A percentile compares a stretch with the other conserved stretches of the same genome.
phyloP scores from a whole-genome alignment of 257 asterid species.

The Dorcoceras hygrometricum region DNA sequence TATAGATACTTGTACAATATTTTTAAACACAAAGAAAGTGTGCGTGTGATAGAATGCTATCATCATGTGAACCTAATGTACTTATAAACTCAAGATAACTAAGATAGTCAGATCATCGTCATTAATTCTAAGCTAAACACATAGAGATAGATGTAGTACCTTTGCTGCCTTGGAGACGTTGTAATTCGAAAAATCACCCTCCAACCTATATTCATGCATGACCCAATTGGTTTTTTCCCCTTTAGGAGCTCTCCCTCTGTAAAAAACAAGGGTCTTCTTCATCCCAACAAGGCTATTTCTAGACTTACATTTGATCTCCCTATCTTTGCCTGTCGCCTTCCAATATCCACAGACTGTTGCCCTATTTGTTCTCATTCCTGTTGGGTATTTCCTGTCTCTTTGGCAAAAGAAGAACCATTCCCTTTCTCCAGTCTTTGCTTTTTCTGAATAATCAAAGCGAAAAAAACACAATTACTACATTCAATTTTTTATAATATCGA shows the following conservation, averaged over 20 bases:
- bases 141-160: constrained; percentile 30
- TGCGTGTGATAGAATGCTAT: no score
- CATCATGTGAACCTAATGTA: neutral
- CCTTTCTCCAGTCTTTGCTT: constrained; percentile 72
- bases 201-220: constrained; percentile 78
- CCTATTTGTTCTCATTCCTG: constrained; percentile 83
- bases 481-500: neutral
- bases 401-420: constrained; percentile 79
- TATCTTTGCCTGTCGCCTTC: constrained; percentile 93
- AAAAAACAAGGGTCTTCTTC: constrained; percentile 91
- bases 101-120: no score
- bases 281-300: constrained; percentile 65
- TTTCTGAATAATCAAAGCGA: constrained; percentile 38
- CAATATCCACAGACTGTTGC: constrained; percentile 80
- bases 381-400: constrained; percentile 77
- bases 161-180: constrained; percentile 61
- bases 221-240: constrained; percentile 84
- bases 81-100: neutral
- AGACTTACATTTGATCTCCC: constrained; percentile 51
- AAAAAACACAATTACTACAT: no score
- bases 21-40: no score
- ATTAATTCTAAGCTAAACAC: no score
- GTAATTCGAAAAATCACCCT: constrained; percentile 53
- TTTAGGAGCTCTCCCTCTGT: constrained; percentile 89
- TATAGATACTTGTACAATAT: no score